phyloP scores from a whole-genome alignment of 1,284 basidiomycete species.

The Vanrija humicola region DNA sequence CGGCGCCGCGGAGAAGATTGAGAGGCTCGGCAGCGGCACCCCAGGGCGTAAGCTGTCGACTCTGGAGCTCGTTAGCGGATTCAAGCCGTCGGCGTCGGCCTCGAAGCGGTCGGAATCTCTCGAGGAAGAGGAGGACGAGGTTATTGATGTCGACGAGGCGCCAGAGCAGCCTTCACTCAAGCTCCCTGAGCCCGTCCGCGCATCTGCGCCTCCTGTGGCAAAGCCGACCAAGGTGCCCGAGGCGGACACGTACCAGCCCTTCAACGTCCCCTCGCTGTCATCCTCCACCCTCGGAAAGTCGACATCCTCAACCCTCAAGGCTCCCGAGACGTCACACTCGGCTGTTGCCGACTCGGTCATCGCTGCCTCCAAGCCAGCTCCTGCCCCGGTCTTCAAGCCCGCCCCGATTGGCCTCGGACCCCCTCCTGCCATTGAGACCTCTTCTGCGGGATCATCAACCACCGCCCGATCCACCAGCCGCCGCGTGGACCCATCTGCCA shows the following conservation, averaged over 20 bases:
- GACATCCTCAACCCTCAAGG: background rate
- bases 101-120: conserved; percentile 10
- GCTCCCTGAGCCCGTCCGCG: background rate
- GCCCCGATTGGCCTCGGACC: conserved; percentile 11
- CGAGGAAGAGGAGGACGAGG: conserved; percentile 8
- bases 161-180: background rate
- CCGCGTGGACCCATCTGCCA: conserved; percentile 8
- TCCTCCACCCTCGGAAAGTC: conserved; percentile 6
- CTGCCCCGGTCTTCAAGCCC: conserved; percentile 13
- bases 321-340: background rate
- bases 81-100: conserved; percentile 7
- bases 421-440: background rate
- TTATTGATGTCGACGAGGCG: background rate
- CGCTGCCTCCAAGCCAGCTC: conserved; percentile 7
- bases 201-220: background rate
- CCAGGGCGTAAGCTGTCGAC: conserved; percentile 12
- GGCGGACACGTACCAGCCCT: conserved; percentile 24
- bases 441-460: background rate
- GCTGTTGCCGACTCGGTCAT: conserved; percentile 9
- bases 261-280: conserved; percentile 8
- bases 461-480: background rate
- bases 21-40: conserved; percentile 8
- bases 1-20: conserved; percentile 43
- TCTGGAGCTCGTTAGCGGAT: conserved; percentile 20
- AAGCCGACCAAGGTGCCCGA: conserved; percentile 9